These are phyloP conservation scores for Kandelia obovata DNA, from an alignment of 345 rosid genomes.

Conservation along the genomic window DNA sequence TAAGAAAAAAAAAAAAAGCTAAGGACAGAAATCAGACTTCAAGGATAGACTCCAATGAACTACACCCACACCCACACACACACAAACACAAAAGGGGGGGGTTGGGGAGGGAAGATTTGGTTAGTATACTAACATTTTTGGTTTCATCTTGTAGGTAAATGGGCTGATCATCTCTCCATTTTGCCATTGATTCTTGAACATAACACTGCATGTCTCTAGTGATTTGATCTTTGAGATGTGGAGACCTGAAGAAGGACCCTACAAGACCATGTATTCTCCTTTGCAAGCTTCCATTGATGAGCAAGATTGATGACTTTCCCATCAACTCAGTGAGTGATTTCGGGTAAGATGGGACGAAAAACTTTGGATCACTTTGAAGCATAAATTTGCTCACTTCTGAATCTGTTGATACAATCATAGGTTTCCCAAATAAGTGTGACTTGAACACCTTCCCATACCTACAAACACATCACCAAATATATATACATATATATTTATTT, in stretches of 20 bases:
- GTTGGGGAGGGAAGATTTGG: neutral
- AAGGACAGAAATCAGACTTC: conserved; percentile 14
- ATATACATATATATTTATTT: too few species aligned
- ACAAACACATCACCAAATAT: neutral
- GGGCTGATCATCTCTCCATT: conserved; percentile 59
- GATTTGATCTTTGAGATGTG: conserved; percentile 79
- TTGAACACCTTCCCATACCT: conserved; percentile 96
- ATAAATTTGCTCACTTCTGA: conserved; percentile 79
- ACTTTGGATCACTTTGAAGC: conserved; percentile 75
- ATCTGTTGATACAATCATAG: conserved; percentile 85
- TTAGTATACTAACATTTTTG: conserved; percentile 52
- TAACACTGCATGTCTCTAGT: conserved; percentile 70
- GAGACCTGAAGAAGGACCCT: conserved; percentile 79
- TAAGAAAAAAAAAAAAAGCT: neutral
- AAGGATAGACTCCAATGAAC: conserved; percentile 12
- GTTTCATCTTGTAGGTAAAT: conserved; percentile 80
- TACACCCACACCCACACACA: neutral
- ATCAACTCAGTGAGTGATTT: conserved; percentile 88
- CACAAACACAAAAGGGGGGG: neutral
- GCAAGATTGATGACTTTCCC: conserved; percentile 90
- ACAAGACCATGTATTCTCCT: conserved; percentile 92
- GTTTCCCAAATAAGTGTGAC: conserved; percentile 91
- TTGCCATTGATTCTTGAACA: conserved; percentile 66
- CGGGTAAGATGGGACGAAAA: conserved; percentile 88
- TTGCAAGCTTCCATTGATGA: conserved; percentile 78